Evolutionary conservation across 1,284 basidiomycete species (phyloP), one percentile per base, ranked within the genome.

Genomic region (Sparassis latifolia): DNA sequence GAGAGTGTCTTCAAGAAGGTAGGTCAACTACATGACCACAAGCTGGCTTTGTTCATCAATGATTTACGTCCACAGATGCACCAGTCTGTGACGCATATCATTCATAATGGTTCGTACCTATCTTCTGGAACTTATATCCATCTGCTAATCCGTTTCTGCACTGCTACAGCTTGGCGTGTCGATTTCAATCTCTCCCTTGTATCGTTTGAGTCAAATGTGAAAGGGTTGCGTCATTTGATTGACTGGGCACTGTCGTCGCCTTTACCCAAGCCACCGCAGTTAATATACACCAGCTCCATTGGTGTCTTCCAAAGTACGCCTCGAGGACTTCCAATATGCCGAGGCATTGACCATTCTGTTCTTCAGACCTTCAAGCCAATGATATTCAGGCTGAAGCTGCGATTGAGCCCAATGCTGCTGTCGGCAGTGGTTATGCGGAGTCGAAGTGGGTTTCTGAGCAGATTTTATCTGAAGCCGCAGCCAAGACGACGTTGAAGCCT

Each of bases 381-480:
- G n/a, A 43, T 9, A 10, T 33, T 5, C 29, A 35, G 9, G 47
- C 52, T 27, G 60, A 62, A 33, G 47, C 10, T 10, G 47, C 50
- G 10, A 44, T 58, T 10, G 58, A 56, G 30, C 62, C 66, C 2
- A 54, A 49, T 3, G 43, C 63, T 7, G 62, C 69, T 2, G 45
- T 68, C 5, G 67, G 66, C 5, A 61, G 55, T 12, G 72, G 73
- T 2, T 74, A 74, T 54, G 53, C 60, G 9, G 67, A 72, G 51
- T 66, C 67, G 3, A 74, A 74, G 53, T 74, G 69, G 67, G 65
- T 72, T 0, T 63, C 66, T 0, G 72, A 75, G 52, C 60, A 50
- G 45, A 64, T 61, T 30, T 55, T 60, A 42, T 55, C 43, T 59
- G 60, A 48, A 9, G 59, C 52, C 5, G 38, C 44, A 43, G 57